A percentile compares a stretch with the other conserved stretches of the same genome.
Evolutionary conservation across 2,329 filamentous ascomycete species (phyloP).

Genomic region (Pyricularia grisea): DNA sequence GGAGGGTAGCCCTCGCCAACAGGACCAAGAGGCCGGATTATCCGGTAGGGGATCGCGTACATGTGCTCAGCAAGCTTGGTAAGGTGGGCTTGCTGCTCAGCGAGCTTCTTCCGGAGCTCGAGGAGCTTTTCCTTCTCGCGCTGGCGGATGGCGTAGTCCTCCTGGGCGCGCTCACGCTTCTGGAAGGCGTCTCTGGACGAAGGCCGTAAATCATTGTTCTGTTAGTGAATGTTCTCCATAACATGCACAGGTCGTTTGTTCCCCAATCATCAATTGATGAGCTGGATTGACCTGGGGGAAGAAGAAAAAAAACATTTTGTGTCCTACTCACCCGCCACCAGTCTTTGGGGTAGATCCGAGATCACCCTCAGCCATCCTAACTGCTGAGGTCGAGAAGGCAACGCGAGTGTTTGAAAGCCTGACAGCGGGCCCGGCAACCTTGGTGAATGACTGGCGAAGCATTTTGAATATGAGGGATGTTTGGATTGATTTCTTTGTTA

Average conservation of each 20-base stretch:
- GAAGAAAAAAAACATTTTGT: not conserved
- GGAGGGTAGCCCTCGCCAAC: not conserved
- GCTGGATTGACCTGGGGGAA: not conserved
- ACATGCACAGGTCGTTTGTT: too few species aligned
- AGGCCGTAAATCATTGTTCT: not conserved
- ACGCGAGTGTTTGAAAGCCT: conserved; percentile 30
- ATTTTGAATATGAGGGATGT: conserved; percentile 33
- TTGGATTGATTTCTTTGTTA: not conserved
- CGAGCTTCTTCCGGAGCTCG: conserved; percentile 63
- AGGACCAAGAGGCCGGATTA: not conserved
- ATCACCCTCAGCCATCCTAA: conserved; percentile 61
- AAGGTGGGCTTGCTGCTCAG: conserved; percentile 73
- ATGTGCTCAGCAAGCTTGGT: conserved; percentile 81
- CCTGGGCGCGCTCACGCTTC: conserved; percentile 78
- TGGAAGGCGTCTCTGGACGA: conserved; percentile 74
- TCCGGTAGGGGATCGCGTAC: conserved; percentile 37
- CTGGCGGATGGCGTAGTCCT: conserved; percentile 76
- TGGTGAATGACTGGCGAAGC: conserved; percentile 56
- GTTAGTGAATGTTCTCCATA: not conserved
- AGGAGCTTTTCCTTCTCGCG: conserved; percentile 87
- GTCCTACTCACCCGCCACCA: conserved; percentile 18
- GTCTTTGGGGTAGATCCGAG: conserved; percentile 50
- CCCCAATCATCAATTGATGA: not conserved
- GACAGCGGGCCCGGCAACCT: conserved; percentile 42
- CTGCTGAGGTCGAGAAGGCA: conserved; percentile 52